Conservation (phyloP, 2,329 filamentous ascomycete species). For the Helotiales sp. region DNA sequence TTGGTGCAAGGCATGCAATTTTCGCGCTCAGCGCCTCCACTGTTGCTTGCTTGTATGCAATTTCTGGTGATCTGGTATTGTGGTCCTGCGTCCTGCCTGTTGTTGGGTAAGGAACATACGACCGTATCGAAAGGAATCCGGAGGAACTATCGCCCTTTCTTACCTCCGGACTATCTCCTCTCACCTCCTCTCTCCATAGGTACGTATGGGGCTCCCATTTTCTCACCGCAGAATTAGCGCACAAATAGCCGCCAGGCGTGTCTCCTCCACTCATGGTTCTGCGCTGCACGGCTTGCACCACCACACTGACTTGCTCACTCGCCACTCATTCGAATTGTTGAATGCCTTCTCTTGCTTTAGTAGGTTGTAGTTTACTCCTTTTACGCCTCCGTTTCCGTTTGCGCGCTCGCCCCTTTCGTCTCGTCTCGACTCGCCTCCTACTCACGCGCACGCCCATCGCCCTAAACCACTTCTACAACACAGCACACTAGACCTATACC, state of each 20-base stretch:
- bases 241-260: constrained; percentile 15
- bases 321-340: no score
- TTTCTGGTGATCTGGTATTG: constrained; percentile 1
- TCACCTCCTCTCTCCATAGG: neutral
- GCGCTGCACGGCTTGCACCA: neutral
- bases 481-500: neutral
- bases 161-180: neutral
- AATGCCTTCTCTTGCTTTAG: no score
- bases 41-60: neutral
- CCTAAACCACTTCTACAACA: no score
- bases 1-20: neutral
- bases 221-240: constrained; percentile 17
- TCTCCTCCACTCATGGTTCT: neutral
- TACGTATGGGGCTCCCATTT: neutral
- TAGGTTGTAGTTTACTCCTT: neutral
- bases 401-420: neutral
- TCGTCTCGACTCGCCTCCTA: neutral
- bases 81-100: neutral
- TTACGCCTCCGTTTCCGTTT: neutral
- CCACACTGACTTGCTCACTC: no score
- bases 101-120: neutral
- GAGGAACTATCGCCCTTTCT: constrained; percentile 13
- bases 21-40: neutral
- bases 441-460: neutral
- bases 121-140: neutral